phyloP scores from a whole-genome alignment of 1,284 basidiomycete genomes.

The Chalciporus sp. region DNA sequence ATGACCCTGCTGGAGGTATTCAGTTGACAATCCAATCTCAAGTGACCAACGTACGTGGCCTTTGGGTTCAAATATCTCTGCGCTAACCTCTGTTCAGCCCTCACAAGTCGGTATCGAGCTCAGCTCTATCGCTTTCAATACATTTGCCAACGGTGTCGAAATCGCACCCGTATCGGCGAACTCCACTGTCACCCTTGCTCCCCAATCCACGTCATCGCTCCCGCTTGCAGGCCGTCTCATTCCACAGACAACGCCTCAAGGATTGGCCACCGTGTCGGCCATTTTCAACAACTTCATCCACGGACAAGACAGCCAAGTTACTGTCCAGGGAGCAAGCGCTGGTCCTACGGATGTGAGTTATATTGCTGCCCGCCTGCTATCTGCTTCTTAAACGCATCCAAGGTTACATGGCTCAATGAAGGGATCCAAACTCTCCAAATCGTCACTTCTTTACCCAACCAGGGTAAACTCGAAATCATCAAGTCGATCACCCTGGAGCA shows the following conservation, averaged over 20 bases:
- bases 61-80: not conserved
- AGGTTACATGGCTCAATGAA: constrained; percentile 78
- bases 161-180: constrained; percentile 63
- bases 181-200: constrained; percentile 55
- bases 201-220: constrained; percentile 56
- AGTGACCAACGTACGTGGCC: constrained; percentile 56
- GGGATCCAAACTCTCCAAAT: constrained; percentile 72
- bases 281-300: constrained; percentile 79
- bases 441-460: constrained; percentile 65
- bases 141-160: constrained; percentile 53
- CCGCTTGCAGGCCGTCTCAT: constrained; percentile 67
- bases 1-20: constrained; percentile 79
- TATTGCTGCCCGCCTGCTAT: not conserved
- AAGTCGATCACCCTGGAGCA: constrained; percentile 66
- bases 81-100: constrained; percentile 45
- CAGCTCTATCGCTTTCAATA: constrained; percentile 63
- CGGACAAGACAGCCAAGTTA: constrained; percentile 62
- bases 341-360: constrained; percentile 58
- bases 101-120: constrained; percentile 78
- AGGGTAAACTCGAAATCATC: constrained; percentile 65
- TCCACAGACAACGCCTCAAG: constrained; percentile 56
- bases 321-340: constrained; percentile 65
- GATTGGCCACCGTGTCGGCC: constrained; percentile 61
- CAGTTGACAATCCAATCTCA: constrained; percentile 66
- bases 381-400: constrained; percentile 7